Evolutionary conservation across 257 asterid species (phyloP).

Genomic region (Nyctanthes arbortristis): DNA sequence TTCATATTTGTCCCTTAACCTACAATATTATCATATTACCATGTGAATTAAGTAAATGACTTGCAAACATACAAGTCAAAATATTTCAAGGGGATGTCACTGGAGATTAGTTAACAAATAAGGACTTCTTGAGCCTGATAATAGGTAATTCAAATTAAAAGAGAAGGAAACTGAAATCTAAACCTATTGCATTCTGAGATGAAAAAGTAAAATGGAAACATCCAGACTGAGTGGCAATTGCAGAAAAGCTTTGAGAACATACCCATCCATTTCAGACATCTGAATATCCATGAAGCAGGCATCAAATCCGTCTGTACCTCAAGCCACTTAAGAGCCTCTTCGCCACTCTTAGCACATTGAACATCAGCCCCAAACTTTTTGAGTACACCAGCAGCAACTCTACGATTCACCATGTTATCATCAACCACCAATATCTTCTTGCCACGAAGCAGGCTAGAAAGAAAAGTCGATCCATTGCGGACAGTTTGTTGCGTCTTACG

Average conservation of each 20-base stretch:
- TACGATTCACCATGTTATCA: constrained; percentile 78
- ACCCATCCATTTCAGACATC: constrained; percentile 99
- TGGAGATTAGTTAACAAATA: no score
- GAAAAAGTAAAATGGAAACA: not conserved
- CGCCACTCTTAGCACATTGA: constrained; percentile 84
- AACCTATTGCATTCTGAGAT: not conserved
- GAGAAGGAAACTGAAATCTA: not conserved
- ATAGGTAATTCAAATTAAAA: not conserved
- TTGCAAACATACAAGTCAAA: no score
- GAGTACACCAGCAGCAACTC: constrained; percentile 94
- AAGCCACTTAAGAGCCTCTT: constrained; percentile 72
- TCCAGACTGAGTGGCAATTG: not conserved
- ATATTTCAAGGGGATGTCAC: no score
- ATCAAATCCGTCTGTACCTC: constrained; percentile 68
- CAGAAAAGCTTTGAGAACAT: constrained; percentile 12
- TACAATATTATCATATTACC: no score
- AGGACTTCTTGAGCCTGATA: no score
- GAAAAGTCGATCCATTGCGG: constrained; percentile 36
- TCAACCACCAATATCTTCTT: constrained; percentile 89
- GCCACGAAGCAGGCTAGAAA: constrained; percentile 64
- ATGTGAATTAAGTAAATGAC: no score
- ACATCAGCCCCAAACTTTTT: constrained; percentile 82
- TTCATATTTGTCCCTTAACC: no score
- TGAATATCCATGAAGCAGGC: constrained; percentile 99
- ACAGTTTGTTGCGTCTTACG: constrained; percentile 41